Evolutionary conservation across 257 asterid species (phyloP), one percentile per base, ranked within the genome.

Genomic region (Gentiana dahurica): DNA sequence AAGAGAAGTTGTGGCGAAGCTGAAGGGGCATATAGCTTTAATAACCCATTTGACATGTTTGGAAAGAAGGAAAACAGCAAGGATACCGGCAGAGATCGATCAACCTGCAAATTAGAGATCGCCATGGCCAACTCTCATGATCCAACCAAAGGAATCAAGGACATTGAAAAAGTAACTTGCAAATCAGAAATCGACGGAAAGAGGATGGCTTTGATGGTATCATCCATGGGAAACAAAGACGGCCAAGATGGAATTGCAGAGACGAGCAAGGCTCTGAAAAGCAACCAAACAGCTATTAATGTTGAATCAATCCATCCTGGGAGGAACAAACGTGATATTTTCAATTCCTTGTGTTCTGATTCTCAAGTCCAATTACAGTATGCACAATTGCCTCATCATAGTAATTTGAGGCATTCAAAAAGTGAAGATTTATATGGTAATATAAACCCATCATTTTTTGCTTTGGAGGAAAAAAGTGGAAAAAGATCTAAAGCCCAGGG

Each of bases 1-100:
- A 68, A 56, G 50, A 54, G 71, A 35, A 65, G 70, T 69, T 50
- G 51, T 52, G 69, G 57, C 55, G 67, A 71, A 49, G 56, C 62
- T 4, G 37, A 56, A 39, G 69, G 57, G 50, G 52, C 70, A 38
- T 64, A 52, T 53, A 49, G 8, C 47, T 60, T 36, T 49, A 41
- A 41, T 41, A 7, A 41, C 6, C 60, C 59, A 36, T 51, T 69
- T 37, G 12, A 33, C 61, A 54, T 63, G 49, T 57, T 69, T 64
- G 66, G 45, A 60, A 62, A 54, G 44, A 54, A 60, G 71, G 72
- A 69, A 55, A 64, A 51, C 46, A 68, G 44, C 36, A 47, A 6
- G 12, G 68, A 46, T 48, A 15, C 73, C 36, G 60, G 41, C 37
- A 71, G 57, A 0, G 66, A 61, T 51, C 50, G 10, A 50, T 57